Conservation (phyloP, 2,329 filamentous ascomycete genomes). For the Hymenoscyphus scutula region DNA sequence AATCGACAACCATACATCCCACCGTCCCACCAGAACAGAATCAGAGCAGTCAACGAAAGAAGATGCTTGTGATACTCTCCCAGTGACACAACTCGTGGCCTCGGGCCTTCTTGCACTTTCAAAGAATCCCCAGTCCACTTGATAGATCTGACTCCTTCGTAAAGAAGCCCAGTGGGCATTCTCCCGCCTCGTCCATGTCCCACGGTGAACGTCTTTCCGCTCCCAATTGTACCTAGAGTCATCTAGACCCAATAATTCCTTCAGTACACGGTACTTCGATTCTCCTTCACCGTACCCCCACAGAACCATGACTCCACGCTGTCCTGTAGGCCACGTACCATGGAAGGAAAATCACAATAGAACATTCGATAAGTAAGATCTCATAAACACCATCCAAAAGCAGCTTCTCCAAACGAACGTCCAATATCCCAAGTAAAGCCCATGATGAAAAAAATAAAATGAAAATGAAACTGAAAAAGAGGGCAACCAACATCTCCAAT, state of each 20-base stretch:
- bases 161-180: no score
- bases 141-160: no score
- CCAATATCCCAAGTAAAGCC: neutral
- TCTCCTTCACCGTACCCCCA: neutral
- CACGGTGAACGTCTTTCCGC: no score
- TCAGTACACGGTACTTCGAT: neutral
- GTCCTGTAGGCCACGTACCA: neutral
- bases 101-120: conserved; percentile 1
- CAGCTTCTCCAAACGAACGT: no score
- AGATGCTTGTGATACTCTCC: neutral
- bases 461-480: neutral
- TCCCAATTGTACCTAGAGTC: no score
- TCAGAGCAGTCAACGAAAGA: neutral
- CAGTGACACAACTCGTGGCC: neutral
- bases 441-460: neutral
- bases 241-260: no score
- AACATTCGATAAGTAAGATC: neutral
- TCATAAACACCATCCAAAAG: neutral
- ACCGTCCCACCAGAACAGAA: neutral
- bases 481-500: neutral
- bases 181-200: no score
- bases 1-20: neutral
- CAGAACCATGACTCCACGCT: neutral
- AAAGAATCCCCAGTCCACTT: neutral
- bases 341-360: neutral